A percentile compares a stretch with the other conserved stretches of the same genome.
phyloP scores from a whole-genome alignment of 495 filamentous ascomycete genomes.

The Geoglossum glabrum region DNA sequence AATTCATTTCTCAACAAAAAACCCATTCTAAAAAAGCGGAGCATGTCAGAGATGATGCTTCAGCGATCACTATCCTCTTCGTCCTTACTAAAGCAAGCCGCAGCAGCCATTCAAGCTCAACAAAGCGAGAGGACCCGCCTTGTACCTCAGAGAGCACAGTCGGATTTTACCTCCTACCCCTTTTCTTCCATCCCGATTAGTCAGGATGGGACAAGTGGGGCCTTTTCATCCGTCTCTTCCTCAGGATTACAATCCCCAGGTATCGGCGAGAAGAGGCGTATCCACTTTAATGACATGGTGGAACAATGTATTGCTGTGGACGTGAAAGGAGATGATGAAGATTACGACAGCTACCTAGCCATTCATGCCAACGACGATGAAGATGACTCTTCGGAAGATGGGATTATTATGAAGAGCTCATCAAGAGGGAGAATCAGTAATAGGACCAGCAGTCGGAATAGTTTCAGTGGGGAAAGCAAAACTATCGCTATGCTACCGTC shows the following conservation, averaged over 20 bases:
- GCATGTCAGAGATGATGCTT: constrained; percentile 86
- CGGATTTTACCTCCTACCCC: constrained; percentile 20
- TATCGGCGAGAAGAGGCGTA: constrained; percentile 50
- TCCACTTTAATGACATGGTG: constrained; percentile 92
- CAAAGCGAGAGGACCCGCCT: constrained; percentile 30
- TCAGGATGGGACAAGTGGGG: constrained; percentile 33
- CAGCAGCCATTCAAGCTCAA: constrained; percentile 80
- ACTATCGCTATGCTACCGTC: constrained; percentile 86
- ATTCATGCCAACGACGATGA: constrained; percentile 41
- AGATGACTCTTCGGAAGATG: constrained; percentile 49
- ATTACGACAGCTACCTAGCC: constrained; percentile 26
- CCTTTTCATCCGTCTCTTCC: constrained; percentile 34
- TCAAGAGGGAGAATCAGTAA: constrained; percentile 1
- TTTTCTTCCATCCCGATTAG: constrained; percentile 33
- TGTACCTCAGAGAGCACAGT: constrained; percentile 7
- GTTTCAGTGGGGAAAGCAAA: constrained; percentile 47
- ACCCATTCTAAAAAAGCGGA: constrained; percentile 90
- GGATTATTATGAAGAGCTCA: constrained; percentile 62
- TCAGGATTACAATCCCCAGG: constrained; percentile 49
- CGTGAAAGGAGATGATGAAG: constrained; percentile 52
- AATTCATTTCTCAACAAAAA: constrained; percentile 72
- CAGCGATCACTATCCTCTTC: constrained; percentile 80
- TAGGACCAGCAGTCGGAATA: constrained; percentile 29
- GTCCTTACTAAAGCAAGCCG: constrained; percentile 81
- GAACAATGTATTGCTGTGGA: constrained; percentile 92